Base-by-base conservation (phyloP, 768 basidiomycete species). In the Pulveroboletus sp. region DNA sequence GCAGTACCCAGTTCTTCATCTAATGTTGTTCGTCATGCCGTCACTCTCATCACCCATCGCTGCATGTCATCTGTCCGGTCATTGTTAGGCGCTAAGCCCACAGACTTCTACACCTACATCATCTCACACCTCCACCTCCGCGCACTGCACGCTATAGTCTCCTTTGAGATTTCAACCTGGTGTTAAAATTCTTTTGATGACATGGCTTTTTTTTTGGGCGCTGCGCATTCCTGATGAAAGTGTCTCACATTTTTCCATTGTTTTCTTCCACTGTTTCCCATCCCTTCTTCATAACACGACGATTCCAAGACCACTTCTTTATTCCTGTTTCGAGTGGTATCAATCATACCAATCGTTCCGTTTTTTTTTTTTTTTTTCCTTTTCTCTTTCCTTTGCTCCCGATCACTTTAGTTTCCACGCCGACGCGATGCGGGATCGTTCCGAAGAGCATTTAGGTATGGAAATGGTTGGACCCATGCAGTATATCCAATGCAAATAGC, bases 1-100 rank as follows among this genome's bases (percentile, higher is more conserved):
- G 41, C 59, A 90, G 89, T 74, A 91, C 89, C 51, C 89, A 91
- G 69, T 91, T 89, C 75, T 90, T 89, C 74, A 86, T 91, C 68
- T 91, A 76, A 84, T 57, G 53, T 37, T 57, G 49, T 62, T 58
- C 51, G 51, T 56, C 47, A 45, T 53, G 53, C 39, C 57, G 47
- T 56, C 53, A 51, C 51, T 42, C 53, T 55, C 55, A 59, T 42
- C 52, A 53, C 21, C 44, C 53, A 48, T 63, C 59, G 49, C 54
- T 62, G 47, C 57, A 64, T 57, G 59, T 56, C 57, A 59, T 55
- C 57, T 63, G 59, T 59, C 27, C 46, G 37, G 51, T 51, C 57
- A 63, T 54, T 57, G 55, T 63, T 54, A 53, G 61, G 62, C 61
- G 49, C 48, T 64, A 60, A 63, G 58, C 61, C 60, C 61, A 63